These are phyloP conservation scores for Coriolopsis trogii DNA, from an alignment of 1,284 basidiomycete genomes.

Conservation along the genomic window DNA sequence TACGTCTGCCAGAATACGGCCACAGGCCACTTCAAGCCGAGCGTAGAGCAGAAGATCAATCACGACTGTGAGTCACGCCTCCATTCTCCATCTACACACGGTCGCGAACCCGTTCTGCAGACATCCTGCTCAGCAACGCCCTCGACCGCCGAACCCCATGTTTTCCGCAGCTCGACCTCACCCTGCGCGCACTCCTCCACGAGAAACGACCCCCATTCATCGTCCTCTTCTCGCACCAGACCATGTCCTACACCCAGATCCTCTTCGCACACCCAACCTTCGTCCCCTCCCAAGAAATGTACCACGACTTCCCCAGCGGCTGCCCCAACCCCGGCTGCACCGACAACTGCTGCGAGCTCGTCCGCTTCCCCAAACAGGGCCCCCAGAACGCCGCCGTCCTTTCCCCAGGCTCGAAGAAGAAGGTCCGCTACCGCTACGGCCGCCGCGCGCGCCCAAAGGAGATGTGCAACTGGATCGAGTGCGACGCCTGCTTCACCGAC, in stretches of 20 bases:
- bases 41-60: constrained; percentile 65
- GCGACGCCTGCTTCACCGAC: constrained; percentile 59
- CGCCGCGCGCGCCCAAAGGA: constrained; percentile 51
- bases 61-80: constrained; percentile 51
- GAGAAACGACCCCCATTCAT: constrained; percentile 75
- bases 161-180: constrained; percentile 77
- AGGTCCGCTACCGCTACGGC: constrained; percentile 45
- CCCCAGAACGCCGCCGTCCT: constrained; percentile 61
- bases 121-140: constrained; percentile 67
- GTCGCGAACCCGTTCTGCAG: constrained; percentile 34
- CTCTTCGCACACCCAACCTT: constrained; percentile 70
- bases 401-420: constrained; percentile 48
- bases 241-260: constrained; percentile 77
- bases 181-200: constrained; percentile 68
- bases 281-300: constrained; percentile 71
- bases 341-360: constrained; percentile 75
- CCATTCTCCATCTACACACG: neutral
- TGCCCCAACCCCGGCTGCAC: constrained; percentile 76
- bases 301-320: constrained; percentile 73
- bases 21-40: constrained; percentile 62
- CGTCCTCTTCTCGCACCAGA: constrained; percentile 75
- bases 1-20: constrained; percentile 65
- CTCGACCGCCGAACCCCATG: constrained; percentile 68
- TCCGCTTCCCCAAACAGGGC: constrained; percentile 70
- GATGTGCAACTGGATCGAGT: constrained; percentile 83